Conservation (phyloP, 2,329 filamentous ascomycete species). For the Xylaria sp. region DNA sequence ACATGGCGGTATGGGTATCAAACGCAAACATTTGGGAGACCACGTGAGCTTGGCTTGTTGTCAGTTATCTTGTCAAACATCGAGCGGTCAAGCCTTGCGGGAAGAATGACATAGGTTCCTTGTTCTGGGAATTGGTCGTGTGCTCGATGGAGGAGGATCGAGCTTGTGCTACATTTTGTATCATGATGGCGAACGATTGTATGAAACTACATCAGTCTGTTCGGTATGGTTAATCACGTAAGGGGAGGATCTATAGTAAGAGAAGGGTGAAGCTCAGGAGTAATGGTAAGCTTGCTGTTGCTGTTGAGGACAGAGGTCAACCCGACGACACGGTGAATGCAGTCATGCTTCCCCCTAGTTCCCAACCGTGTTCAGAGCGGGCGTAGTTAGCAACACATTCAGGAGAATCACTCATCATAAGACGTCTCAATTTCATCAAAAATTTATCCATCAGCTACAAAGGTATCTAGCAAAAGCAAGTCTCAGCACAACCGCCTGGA, state of each 20-base stretch:
- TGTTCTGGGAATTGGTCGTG: no score
- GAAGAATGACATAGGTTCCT: no score
- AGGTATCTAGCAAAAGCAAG: slow-evolving; percentile 6
- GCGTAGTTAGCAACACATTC: neutral
- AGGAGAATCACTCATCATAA: neutral
- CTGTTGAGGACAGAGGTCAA: neutral
- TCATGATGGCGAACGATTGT: no score
- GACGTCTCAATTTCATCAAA: neutral
- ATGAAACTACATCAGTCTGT: no score
- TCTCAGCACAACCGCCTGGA: neutral
- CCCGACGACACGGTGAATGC: no score
- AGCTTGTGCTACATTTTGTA: no score
- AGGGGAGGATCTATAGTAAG: no score
- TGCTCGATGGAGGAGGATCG: no score
- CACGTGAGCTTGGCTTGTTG: neutral
- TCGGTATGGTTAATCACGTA: no score
- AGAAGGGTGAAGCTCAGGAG: no score
- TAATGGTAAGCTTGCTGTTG: no score
- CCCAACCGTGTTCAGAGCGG: neutral
- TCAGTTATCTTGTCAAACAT: neutral
- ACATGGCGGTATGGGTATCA: neutral
- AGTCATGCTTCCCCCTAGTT: neutral
- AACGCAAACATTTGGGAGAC: neutral
- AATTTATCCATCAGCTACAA: neutral
- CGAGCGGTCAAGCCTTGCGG: neutral